These are phyloP conservation scores for Starmerella asiatica DNA, from an alignment of 805 yeast genomes.

Conservation along the genomic window DNA sequence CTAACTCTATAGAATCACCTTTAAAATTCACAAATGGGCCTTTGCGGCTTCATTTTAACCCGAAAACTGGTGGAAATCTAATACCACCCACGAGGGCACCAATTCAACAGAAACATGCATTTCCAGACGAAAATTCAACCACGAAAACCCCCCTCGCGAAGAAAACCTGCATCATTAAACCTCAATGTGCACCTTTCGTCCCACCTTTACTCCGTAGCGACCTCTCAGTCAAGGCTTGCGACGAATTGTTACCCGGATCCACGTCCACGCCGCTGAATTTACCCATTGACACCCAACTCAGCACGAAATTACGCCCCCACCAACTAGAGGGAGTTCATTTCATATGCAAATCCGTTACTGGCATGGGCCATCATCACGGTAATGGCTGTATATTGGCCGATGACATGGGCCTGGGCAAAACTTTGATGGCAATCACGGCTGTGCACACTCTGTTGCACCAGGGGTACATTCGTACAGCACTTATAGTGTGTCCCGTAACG, in stretches of 20 bases:
- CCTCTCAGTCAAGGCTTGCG: too few relatives aligned
- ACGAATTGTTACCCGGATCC: not conserved
- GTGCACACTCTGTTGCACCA: conserved; percentile 65
- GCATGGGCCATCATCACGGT: conserved; percentile 35
- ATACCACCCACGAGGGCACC: too few relatives aligned
- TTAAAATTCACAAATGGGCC: not conserved
- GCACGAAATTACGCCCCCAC: conserved; percentile 51
- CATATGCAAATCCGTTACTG: conserved; percentile 72
- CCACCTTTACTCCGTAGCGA: not conserved
- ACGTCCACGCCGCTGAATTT: not conserved
- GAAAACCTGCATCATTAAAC: too few relatives aligned
- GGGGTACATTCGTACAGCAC: conserved; percentile 36
- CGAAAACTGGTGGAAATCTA: not conserved
- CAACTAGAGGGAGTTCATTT: conserved; percentile 76
- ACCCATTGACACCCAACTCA: conserved; percentile 22
- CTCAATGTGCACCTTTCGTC: not conserved
- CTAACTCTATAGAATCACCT: not conserved
- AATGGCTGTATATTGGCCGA: conserved; percentile 85
- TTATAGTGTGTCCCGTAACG: conserved; percentile 87
- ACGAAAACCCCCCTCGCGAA: not conserved
- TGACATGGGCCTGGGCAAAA: conserved; percentile 93
- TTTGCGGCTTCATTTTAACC: not conserved
- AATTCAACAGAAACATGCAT: too few relatives aligned
- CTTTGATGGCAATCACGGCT: conserved; percentile 69
- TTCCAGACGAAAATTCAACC: not conserved